A percentile compares a stretch with the other conserved stretches of the same genome.
Evolutionary conservation across 2,329 filamentous ascomycete species (phyloP).

Genomic region (Cytospora mali): DNA sequence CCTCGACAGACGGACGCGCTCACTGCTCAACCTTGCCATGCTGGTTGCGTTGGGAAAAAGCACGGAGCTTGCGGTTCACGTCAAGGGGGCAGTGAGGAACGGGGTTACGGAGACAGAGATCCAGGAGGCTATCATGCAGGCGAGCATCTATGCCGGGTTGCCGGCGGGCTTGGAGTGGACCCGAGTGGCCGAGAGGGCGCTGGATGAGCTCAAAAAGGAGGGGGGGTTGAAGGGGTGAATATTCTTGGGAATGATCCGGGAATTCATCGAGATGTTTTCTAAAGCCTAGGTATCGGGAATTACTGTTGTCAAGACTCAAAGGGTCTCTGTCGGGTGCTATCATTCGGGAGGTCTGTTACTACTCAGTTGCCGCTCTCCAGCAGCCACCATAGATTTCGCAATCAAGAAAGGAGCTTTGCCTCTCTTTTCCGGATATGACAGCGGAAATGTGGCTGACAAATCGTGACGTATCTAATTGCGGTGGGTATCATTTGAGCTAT

Average conservation of each 20-base stretch:
- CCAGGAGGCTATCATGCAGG: conserved; percentile 55
- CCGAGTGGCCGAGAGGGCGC: conserved; percentile 33
- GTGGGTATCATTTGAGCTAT: not conserved
- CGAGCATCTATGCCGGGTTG: conserved; percentile 45
- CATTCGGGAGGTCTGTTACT: too few relatives aligned
- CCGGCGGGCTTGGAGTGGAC: conserved; percentile 45
- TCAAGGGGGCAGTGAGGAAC: conserved; percentile 64
- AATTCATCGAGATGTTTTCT: too few relatives aligned
- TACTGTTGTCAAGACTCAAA: too few relatives aligned
- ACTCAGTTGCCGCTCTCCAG: too few relatives aligned
- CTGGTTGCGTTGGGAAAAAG: conserved; percentile 61
- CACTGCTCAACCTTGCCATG: conserved; percentile 65
- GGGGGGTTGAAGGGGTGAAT: not conserved
- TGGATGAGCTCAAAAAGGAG: conserved; percentile 35
- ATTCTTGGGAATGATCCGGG: not conserved
- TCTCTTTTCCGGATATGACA: not conserved
- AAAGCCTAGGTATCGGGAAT: too few relatives aligned
- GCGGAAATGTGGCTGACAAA: not conserved
- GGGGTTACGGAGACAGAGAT: conserved; percentile 55
- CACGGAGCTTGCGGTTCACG: conserved; percentile 61
- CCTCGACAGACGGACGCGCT: conserved; percentile 60
- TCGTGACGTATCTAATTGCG: not conserved
- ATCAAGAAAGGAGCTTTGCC: too few relatives aligned
- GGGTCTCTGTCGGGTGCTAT: too few relatives aligned
- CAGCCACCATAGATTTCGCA: too few relatives aligned